Base-by-base conservation (phyloP, 305 asterid genomes). In the Fraxinus sp. region DNA sequence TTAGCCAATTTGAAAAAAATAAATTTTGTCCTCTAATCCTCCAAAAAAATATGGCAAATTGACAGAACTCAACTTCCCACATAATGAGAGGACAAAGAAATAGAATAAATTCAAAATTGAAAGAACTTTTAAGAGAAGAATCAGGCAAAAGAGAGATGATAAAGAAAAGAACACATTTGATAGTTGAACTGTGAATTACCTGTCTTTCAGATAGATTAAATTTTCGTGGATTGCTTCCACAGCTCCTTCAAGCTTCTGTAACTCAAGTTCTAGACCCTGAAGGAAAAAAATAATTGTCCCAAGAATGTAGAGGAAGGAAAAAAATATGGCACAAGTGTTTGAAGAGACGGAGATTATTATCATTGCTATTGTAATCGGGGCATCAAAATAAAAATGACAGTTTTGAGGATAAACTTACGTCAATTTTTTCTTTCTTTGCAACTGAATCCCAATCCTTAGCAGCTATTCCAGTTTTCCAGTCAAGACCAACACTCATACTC, bases 221-320 rank as follows among this genome's bases (percentile, higher is more conserved):
- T 79, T 79, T 7, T 32, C 82, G 22, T 66, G 82, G 62, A 79
- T 64, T 62, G 75, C 55, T 39, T 39, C 75, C 75, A 79, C 82
- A 4, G 76, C 76, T 24, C 26, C 66, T 66, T 79, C 77, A 66
- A 79, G 76, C 74, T 79, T 79, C 77, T 37, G 70, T 87, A 91
- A 81, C 88, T 90, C 94, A 32, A 91, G 92, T 79, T 91, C 92
- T 46, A 91, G 90, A 37, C 93, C 94, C 94, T 91, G 41, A 84
- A 82, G 1, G 33, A 11, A 20, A 10, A 10, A 44, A 14, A 11
- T 1, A 32, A 32, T 68, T 55, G 64, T 71, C 62, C 44, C 66
- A 57, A n/a, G 37, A 76, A 30, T 24, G 33, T 1, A 41, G 6
- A 28, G 26, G 16, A 62, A 33, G 71, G 4, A 13, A 32, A 44